Percentiles rank a stretch among this genome's conserved stretches.
phyloP scores from a whole-genome alignment of 768 basidiomycete genomes.

The Pisolithus albus region DNA sequence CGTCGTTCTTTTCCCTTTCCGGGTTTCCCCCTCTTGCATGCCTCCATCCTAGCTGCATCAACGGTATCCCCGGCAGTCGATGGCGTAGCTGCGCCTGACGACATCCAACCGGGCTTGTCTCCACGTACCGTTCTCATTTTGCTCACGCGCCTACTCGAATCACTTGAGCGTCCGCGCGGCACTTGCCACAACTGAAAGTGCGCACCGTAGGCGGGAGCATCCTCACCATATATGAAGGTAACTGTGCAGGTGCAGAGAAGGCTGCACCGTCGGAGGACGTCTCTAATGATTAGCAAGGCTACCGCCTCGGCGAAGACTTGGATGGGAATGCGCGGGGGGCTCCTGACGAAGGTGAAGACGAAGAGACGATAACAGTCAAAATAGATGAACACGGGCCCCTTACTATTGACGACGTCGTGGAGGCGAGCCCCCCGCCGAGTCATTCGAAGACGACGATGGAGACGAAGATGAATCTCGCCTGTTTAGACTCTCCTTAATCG shows the following conservation, averaged over 20 bases:
- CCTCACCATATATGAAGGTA: slow-evolving; percentile 25
- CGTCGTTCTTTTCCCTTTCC: slow-evolving; percentile 65
- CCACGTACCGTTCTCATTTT: slow-evolving; percentile 46
- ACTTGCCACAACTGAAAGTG: slow-evolving; percentile 52
- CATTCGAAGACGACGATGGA: slow-evolving; percentile 21
- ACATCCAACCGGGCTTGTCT: slow-evolving; percentile 45
- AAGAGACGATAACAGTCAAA: slow-evolving; percentile 33
- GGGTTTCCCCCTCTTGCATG: slow-evolving; percentile 6
- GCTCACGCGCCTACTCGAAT: slow-evolving; percentile 52
- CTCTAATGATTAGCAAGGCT: slow-evolving; percentile 10
- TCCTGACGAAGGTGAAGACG: slow-evolving; percentile 31
- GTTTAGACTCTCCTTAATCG: slow-evolving; percentile 93
- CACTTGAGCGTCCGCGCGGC: slow-evolving; percentile 42
- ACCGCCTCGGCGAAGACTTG: slow-evolving; percentile 23
- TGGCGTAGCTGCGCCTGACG: neutral
- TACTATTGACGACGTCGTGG: slow-evolving; percentile 10
- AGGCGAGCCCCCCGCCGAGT: slow-evolving; percentile 22
- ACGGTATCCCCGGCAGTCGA: slow-evolving; percentile 35
- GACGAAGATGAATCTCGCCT: slow-evolving; percentile 44
- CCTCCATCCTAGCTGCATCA: slow-evolving; percentile 4
- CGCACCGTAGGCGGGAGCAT: slow-evolving; percentile 75
- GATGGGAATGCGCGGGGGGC: slow-evolving; percentile 11
- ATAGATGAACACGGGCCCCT: slow-evolving; percentile 23
- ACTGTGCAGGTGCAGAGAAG: slow-evolving; percentile 16
- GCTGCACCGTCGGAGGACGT: slow-evolving; percentile 24